Evolutionary conservation across 768 basidiomycete genomes (phyloP), one percentile per base, ranked within the genome.

Genomic region (Lyophyllum shimeji): DNA sequence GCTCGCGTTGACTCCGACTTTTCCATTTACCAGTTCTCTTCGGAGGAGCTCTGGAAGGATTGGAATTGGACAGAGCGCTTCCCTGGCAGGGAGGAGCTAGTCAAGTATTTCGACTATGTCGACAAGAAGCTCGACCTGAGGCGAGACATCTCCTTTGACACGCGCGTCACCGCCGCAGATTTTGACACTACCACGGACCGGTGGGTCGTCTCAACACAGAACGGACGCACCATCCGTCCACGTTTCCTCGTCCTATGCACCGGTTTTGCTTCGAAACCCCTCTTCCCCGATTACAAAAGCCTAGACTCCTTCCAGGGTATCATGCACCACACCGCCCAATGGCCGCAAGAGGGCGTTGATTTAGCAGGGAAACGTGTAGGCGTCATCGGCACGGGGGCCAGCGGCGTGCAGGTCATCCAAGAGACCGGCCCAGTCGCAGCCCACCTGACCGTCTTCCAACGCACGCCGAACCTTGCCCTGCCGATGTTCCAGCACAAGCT

Each of bases 361-460:
- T 42, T 65, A 5, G 12, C 52, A 8, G 64, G 65, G 8, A 68
- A 68, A 49, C 65, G 64, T 4, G 53, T 69, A 13, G 67, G 61
- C 3, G 61, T 68, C n/a, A 63, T 68, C 33, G 67, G 67, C 18
- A 69, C 68, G 0, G 66, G 68, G 0, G 65, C 66, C 3, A 65
- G 61, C 23, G 67, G 65, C 17, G 67, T 69, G 6, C 67, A 69
- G 31, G 48, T 69, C 7, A 61, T 67, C n/a, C 65, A 69, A 42
- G 63, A 60, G 45, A 52, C 55, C 7, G 68, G 65, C 3, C 60
- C 62, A 3, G 23, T 62, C 17, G 63, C 61, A 1, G 31, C 54
- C 1, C 61, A 67, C 44, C 59, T 69, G 27, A 65, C 65, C 7
- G 65, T 68, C 18, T 69, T 68, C 60, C 68, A 69, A 49, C 67